phyloP scores from a whole-genome alignment of 768 basidiomycete species.

The Lepiota brunneoincarnata region DNA sequence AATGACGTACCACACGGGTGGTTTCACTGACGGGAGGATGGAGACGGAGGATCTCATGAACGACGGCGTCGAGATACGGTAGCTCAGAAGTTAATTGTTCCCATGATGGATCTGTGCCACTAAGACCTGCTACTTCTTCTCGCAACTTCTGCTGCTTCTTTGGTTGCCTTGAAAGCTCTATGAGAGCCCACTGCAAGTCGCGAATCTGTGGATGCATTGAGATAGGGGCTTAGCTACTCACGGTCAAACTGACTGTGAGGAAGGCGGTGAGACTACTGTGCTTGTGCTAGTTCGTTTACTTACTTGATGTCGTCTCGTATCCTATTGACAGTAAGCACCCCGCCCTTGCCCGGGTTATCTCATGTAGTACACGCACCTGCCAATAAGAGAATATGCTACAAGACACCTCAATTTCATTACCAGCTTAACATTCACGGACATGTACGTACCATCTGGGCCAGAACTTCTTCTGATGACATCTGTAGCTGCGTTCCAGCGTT shows the following conservation, averaged over 20 bases:
- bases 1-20: conserved; percentile 34
- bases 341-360: neutral
- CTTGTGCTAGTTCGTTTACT: conserved; percentile 2
- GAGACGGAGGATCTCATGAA: conserved; percentile 38
- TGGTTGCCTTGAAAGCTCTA: conserved; percentile 46
- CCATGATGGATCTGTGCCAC: conserved; percentile 46
- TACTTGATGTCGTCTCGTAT: conserved; percentile 55
- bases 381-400: conserved; percentile 33
- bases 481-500: conserved; percentile 24
- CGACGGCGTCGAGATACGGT: conserved; percentile 56
- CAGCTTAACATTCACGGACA: neutral
- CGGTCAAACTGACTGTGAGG: conserved; percentile 34
- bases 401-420: neutral
- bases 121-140: conserved; percentile 42
- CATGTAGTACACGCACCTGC: conserved; percentile 34
- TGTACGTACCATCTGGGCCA: conserved; percentile 28
- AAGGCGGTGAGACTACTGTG: neutral
- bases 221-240: conserved; percentile 12
- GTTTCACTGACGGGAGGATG: conserved; percentile 35
- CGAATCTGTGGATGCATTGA: no score
- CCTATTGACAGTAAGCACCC: conserved; percentile 25
- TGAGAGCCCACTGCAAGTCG: conserved; percentile 47
- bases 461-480: conserved; percentile 35
- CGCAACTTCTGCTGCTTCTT: conserved; percentile 47
- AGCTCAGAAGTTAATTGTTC: conserved; percentile 48